A percentile compares a stretch with the other conserved stretches of the same genome.
Conservation (phyloP, 768 basidiomycete species). For the Hericium erinaceus region DNA sequence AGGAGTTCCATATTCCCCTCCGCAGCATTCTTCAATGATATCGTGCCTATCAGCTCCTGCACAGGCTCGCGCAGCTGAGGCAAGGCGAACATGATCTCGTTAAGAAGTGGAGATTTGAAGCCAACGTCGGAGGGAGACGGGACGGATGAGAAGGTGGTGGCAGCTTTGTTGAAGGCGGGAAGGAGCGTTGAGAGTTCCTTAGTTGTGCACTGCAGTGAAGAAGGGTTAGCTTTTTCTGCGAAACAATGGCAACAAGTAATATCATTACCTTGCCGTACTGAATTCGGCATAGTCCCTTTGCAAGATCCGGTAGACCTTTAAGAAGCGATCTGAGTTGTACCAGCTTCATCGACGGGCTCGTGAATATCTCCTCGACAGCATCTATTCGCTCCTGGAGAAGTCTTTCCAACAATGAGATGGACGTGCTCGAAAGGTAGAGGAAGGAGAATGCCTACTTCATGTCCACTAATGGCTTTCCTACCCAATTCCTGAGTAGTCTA, state of each 20-base stretch:
- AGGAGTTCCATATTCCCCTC: slow-evolving; percentile 60
- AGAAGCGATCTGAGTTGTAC: slow-evolving; percentile 61
- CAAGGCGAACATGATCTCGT: slow-evolving; percentile 57
- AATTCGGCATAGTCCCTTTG: slow-evolving; percentile 77
- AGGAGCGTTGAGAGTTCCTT: slow-evolving; percentile 73
- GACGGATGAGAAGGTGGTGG: slow-evolving; percentile 46
- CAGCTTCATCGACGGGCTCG: slow-evolving; percentile 51
- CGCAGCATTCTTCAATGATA: slow-evolving; percentile 54
- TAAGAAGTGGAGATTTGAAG: slow-evolving; percentile 60
- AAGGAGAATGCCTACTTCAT: slow-evolving; percentile 32
- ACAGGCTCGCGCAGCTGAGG: slow-evolving; percentile 55
- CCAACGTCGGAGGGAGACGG: slow-evolving; percentile 36
- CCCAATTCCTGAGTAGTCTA: slow-evolving; percentile 74
- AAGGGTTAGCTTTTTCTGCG: background rate
- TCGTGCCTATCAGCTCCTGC: slow-evolving; percentile 39
- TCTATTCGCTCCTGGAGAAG: slow-evolving; percentile 67
- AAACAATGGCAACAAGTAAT: slow-evolving; percentile 10
- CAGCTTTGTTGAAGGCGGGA: slow-evolving; percentile 65
- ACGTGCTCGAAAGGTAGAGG: background rate
- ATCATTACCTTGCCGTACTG: slow-evolving; percentile 75
- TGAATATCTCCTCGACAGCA: slow-evolving; percentile 76
- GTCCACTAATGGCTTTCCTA: slow-evolving; percentile 77
- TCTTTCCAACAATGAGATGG: slow-evolving; percentile 27
- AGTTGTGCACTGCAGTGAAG: slow-evolving; percentile 55
- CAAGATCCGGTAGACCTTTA: slow-evolving; percentile 75